These are phyloP conservation scores for Coemansia umbellata DNA, from an alignment of 192 early-diverging fungal species.

Conservation along the genomic window DNA sequence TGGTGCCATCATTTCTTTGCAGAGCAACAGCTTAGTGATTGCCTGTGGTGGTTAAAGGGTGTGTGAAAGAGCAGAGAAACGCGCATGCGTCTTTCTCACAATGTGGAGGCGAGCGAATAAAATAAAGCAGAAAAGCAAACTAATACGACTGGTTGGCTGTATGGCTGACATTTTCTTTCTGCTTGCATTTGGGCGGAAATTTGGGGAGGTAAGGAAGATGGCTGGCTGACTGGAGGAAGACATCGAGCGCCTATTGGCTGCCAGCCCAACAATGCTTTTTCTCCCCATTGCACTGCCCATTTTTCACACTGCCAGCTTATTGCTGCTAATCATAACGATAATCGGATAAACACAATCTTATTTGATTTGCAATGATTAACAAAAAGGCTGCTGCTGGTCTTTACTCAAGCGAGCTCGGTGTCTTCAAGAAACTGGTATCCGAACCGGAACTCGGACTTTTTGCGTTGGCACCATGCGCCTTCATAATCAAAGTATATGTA, in stretches of 20 bases:
- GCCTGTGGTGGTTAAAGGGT: no score
- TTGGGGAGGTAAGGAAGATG: slow-evolving; percentile 1
- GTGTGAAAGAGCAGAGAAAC: no score
- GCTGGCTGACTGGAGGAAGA: background rate
- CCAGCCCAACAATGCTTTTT: no score
- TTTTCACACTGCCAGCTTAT: background rate
- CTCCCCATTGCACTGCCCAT: no score
- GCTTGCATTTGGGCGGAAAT: no score
- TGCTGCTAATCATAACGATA: background rate
- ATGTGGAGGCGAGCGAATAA: no score
- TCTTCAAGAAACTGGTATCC: slow-evolving; percentile 89
- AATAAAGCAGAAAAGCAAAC: no score
- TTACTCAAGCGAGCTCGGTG: slow-evolving; percentile 59
- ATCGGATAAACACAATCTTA: slow-evolving; percentile 5
- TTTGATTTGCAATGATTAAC: background rate
- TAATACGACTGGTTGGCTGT: no score
- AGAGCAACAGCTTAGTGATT: no score
- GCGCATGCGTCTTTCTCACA: no score
- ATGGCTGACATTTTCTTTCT: no score
- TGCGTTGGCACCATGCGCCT: slow-evolving; percentile 93
- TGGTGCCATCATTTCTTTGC: no score
- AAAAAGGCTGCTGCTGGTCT: background rate
- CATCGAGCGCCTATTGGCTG: slow-evolving; percentile 1
- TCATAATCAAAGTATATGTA: slow-evolving; percentile 99
- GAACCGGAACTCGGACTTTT: slow-evolving; percentile 95